Conservation (phyloP, 2,329 filamentous ascomycete species). For the Mycogone perniciosa region DNA sequence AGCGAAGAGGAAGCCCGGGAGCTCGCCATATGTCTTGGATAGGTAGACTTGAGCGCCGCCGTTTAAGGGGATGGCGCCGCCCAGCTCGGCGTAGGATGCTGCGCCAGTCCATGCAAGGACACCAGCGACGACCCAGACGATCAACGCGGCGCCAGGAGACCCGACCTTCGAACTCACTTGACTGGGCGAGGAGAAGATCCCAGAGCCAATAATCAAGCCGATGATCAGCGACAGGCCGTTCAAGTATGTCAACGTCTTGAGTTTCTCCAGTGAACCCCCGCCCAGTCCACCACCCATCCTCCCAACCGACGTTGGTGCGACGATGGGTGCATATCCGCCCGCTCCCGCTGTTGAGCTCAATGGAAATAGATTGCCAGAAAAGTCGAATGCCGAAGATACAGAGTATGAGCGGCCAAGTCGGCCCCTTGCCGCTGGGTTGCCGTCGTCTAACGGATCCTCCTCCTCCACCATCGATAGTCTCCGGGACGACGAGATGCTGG, state of each 20-base stretch:
- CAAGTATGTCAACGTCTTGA: constrained; percentile 91
- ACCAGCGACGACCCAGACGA: constrained; percentile 92
- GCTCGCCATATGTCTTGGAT: constrained; percentile 91
- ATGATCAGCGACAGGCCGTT: constrained; percentile 90
- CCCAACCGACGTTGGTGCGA: constrained; percentile 58
- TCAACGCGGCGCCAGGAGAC: constrained; percentile 79
- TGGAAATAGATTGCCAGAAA: constrained; percentile 87
- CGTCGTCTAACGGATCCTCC: constrained; percentile 65
- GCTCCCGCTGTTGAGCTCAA: constrained; percentile 71
- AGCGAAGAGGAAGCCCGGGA: constrained; percentile 88
- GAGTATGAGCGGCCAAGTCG: constrained; percentile 67
- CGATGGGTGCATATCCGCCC: constrained; percentile 76
- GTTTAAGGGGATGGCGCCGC: constrained; percentile 91
- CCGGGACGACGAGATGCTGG: constrained; percentile 88
- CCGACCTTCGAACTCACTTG: constrained; percentile 89
- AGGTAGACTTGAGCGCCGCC: constrained; percentile 92
- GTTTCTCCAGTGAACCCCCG: constrained; percentile 83
- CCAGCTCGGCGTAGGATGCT: constrained; percentile 89
- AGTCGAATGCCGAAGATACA: constrained; percentile 89
- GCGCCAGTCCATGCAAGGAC: constrained; percentile 93
- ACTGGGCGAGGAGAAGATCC: constrained; percentile 91
- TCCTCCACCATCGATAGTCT: constrained; percentile 76
- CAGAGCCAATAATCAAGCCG: constrained; percentile 89
- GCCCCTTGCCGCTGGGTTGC: constrained; percentile 43
- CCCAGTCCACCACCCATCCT: constrained; percentile 46